Evolutionary conservation across 2,329 filamentous ascomycete species (phyloP).

Genomic region (Colletotrichum sp.): DNA sequence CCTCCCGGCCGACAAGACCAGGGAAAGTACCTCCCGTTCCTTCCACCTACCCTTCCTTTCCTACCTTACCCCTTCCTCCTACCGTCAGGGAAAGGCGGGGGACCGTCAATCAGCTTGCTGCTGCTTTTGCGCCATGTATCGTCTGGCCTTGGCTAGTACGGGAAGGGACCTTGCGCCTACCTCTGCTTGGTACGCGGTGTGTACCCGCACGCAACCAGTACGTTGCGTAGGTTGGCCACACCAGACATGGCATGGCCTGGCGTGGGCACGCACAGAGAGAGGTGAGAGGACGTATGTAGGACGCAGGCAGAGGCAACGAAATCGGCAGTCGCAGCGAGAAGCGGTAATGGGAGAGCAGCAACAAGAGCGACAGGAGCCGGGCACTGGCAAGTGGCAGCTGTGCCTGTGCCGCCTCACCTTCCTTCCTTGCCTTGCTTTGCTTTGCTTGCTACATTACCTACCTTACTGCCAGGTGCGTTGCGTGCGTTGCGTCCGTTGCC

Average conservation of each 20-base stretch:
- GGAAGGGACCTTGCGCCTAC: background rate
- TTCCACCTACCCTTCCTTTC: background rate
- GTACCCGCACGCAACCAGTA: constrained; percentile 3
- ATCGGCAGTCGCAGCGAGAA: background rate
- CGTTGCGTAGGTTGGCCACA: background rate
- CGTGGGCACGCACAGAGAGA: background rate
- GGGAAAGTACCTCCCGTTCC: background rate
- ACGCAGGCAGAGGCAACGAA: background rate
- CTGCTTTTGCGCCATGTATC: constrained; percentile 4
- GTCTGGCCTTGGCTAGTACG: constrained; percentile 2
- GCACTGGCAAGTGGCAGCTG: background rate
- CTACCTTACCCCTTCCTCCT: background rate
- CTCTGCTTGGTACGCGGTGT: background rate
- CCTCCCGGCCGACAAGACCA: background rate
- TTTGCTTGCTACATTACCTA: background rate
- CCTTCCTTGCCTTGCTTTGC: background rate
- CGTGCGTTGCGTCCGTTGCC: background rate
- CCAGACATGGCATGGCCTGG: background rate
- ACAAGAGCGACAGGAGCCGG: background rate
- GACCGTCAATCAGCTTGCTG: background rate
- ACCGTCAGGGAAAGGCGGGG: background rate
- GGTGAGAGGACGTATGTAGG: background rate
- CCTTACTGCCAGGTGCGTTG: background rate
- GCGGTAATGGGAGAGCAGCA: background rate
- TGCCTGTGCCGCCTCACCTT: background rate